Conservation (phyloP, 2,329 filamentous ascomycete genomes). For the Fusarium liriodendri region DNA sequence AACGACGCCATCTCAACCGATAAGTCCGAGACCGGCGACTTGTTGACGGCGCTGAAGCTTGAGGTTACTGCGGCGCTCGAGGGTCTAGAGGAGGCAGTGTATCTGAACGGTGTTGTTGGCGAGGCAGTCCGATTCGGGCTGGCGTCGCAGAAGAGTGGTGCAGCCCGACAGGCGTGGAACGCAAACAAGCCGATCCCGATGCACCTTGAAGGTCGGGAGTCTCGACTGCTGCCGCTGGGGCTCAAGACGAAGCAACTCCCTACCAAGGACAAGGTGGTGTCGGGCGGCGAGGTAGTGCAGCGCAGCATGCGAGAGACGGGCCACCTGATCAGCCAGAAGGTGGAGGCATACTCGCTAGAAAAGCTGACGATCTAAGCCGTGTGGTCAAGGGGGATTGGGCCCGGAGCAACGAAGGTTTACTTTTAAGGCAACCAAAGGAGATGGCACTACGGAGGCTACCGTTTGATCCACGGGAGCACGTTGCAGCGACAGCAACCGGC, state of each 20-base stretch:
- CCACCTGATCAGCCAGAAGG: constrained; percentile 80
- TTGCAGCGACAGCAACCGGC: constrained; percentile 10
- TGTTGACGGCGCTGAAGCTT: constrained; percentile 72
- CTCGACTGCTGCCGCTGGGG: constrained; percentile 75
- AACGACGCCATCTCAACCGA: constrained; percentile 67
- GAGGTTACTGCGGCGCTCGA: constrained; percentile 79
- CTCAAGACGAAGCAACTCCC: constrained; percentile 69
- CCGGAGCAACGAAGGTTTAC: constrained; percentile 14
- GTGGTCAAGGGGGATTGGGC: background rate
- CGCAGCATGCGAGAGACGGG: constrained; percentile 80
- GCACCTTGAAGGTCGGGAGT: constrained; percentile 56
- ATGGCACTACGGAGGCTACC: constrained; percentile 16
- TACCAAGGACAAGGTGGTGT: constrained; percentile 68
- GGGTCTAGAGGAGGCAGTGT: constrained; percentile 75
- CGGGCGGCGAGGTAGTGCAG: constrained; percentile 76
- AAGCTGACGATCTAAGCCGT: constrained; percentile 71
- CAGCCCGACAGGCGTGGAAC: constrained; percentile 44
- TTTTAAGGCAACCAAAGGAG: constrained; percentile 22
- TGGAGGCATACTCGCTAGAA: constrained; percentile 86
- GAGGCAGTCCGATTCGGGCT: constrained; percentile 74
- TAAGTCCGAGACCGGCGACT: constrained; percentile 68
- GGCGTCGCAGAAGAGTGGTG: constrained; percentile 49
- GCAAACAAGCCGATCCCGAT: constrained; percentile 57
- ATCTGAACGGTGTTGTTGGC: constrained; percentile 71
- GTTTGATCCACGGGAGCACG: constrained; percentile 12